A percentile compares a stretch with the other conserved stretches of the same genome.
Conservation (phyloP, 1,284 basidiomycete genomes). For the Naganishia albida region DNA sequence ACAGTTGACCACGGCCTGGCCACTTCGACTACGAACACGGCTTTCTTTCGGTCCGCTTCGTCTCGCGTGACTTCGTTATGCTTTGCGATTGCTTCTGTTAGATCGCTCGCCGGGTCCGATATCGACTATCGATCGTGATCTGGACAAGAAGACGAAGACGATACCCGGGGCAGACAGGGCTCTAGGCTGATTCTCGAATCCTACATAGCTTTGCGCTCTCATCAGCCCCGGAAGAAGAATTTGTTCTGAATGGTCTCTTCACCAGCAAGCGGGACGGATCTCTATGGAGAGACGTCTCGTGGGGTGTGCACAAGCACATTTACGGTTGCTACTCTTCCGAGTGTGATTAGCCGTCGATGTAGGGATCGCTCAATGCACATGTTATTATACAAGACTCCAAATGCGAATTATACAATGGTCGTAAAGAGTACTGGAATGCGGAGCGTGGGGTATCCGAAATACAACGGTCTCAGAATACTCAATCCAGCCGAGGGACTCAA, state of each 20-base stretch:
- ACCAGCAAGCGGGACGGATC: conserved; percentile 18
- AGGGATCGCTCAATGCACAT: conserved; percentile 29
- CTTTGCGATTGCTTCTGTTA: conserved; percentile 17
- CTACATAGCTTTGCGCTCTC: conserved; percentile 26
- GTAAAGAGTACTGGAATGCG: not conserved
- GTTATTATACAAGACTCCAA: not conserved
- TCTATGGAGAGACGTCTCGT: conserved; percentile 19
- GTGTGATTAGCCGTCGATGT: conserved; percentile 12
- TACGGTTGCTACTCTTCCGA: conserved; percentile 14
- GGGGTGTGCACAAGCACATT: conserved; percentile 27
- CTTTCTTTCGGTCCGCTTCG: conserved; percentile 14
- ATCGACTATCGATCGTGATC: not conserved
- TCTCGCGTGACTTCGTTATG: conserved; percentile 1
- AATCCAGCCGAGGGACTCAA: not conserved
- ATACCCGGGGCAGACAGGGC: conserved; percentile 29
- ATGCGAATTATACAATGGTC: conserved; percentile 7
- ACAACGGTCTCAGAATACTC: not conserved
- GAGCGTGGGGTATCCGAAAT: not conserved
- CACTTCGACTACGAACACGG: not conserved
- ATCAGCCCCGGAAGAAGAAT: conserved; percentile 23
- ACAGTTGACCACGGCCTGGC: too few species aligned
- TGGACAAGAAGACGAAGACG: not conserved
- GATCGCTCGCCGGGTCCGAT: conserved; percentile 2
- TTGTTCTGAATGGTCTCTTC: conserved; percentile 23
- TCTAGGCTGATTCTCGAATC: conserved; percentile 26